Evolutionary conservation across 345 rosid species (phyloP).

Genomic region (Iberis pinnata): DNA sequence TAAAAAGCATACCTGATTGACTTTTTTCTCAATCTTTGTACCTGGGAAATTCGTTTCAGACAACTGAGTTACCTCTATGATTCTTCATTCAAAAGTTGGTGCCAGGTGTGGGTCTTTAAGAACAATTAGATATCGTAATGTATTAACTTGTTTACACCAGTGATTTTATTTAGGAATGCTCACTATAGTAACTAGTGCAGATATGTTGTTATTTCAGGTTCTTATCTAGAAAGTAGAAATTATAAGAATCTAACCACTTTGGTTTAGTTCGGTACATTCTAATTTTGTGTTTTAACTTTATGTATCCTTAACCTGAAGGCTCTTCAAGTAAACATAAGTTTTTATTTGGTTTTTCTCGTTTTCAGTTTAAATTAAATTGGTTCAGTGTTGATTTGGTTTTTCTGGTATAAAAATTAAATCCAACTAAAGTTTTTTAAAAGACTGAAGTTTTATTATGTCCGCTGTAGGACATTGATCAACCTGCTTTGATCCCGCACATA

Average conservation of each 20-base stretch:
- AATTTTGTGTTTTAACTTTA: background rate
- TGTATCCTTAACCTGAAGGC: background rate
- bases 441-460: constrained; percentile 21
- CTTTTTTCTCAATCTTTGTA: background rate
- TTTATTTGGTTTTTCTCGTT: background rate
- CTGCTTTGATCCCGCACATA: constrained; percentile 96
- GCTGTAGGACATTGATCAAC: constrained; percentile 90
- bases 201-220: background rate
- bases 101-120: background rate
- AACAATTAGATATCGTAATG: background rate
- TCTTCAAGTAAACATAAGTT: background rate
- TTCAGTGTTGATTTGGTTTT: constrained; percentile 1
- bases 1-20: constrained; percentile 12
- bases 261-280: background rate
- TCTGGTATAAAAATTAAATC: constrained; percentile 11
- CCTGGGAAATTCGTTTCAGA: background rate
- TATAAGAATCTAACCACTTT: background rate
- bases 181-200: background rate
- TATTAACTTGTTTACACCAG: background rate
- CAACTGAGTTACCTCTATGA: constrained; percentile 10
- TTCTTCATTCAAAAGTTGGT: constrained; percentile 1
- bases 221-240: background rate
- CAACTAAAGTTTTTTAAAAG: constrained; percentile 6
- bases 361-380: constrained; percentile 11
- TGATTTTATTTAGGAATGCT: background rate